Conservation (phyloP, 2,329 filamentous ascomycete genomes). For the Parasarocladium wereldwijsianum region DNA sequence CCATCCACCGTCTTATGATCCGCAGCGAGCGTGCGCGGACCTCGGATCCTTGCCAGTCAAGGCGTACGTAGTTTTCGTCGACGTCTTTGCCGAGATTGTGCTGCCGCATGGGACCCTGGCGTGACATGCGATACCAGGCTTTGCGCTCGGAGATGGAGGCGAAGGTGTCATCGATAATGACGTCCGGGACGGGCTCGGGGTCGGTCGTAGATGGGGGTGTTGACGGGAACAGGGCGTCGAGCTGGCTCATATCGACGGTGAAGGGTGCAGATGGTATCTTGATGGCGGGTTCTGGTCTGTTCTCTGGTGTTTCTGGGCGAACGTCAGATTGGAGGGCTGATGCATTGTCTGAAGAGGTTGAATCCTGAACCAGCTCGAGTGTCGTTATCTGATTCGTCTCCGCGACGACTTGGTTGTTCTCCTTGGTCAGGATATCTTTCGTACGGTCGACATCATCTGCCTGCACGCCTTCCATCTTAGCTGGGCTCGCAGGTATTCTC, state of each 20-base stretch:
- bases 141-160: conserved; percentile 41
- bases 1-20: conserved; percentile 51
- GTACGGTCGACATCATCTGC: no score
- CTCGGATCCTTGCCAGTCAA: conserved; percentile 41
- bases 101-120: conserved; percentile 41
- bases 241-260: conserved; percentile 17
- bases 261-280: conserved; percentile 10
- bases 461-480: no score
- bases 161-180: conserved; percentile 36
- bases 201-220: conserved; percentile 12
- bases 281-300: neutral
- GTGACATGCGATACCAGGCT: conserved; percentile 50
- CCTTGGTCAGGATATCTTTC: neutral
- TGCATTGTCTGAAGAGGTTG: neutral
- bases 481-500: no score
- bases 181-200: conserved; percentile 25
- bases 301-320: neutral
- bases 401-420: neutral
- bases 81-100: conserved; percentile 36
- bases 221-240: conserved; percentile 19
- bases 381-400: neutral
- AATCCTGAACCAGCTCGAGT: no score
- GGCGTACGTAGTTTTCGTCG: conserved; percentile 44
- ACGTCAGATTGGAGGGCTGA: neutral
- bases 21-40: conserved; percentile 38